Evolutionary conservation across 495 filamentous ascomycete species (phyloP).

Genomic region (Hypoxylon trugodes): DNA sequence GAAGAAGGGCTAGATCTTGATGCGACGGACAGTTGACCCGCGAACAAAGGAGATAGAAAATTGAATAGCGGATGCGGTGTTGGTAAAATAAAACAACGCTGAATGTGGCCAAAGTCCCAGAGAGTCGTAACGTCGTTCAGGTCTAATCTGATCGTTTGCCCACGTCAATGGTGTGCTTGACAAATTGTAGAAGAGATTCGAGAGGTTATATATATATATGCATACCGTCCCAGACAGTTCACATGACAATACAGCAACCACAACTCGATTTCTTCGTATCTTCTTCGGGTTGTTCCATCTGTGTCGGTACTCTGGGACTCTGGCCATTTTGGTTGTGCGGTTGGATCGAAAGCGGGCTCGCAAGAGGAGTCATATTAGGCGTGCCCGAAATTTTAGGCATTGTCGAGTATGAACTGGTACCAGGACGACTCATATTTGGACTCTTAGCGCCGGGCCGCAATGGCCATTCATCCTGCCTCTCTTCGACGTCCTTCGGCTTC

Average conservation of each 20-base stretch:
- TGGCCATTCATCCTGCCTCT: slow-evolving; percentile 55
- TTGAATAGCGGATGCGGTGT: slow-evolving; percentile 28
- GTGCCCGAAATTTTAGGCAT: slow-evolving; percentile 64
- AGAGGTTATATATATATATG: slow-evolving; percentile 12
- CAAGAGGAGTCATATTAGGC: slow-evolving; percentile 49
- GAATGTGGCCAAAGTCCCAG: slow-evolving; percentile 22
- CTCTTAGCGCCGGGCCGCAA: slow-evolving; percentile 54
- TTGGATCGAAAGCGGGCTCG: slow-evolving; percentile 47
- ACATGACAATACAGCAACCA: slow-evolving; percentile 66
- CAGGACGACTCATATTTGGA: slow-evolving; percentile 51
- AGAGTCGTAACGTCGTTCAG: slow-evolving; percentile 39
- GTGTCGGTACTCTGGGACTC: slow-evolving; percentile 46
- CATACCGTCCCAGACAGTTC: slow-evolving; percentile 32
- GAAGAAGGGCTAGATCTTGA: slow-evolving; percentile 7
- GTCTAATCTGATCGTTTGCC: slow-evolving; percentile 36
- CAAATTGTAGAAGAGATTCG: slow-evolving; percentile 16
- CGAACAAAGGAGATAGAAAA: slow-evolving; percentile 39
- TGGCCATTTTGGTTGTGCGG: slow-evolving; percentile 35
- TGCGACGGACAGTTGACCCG: slow-evolving; percentile 19
- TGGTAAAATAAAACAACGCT: slow-evolving; percentile 34
- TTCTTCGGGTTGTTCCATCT: slow-evolving; percentile 45
- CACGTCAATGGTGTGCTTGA: slow-evolving; percentile 15
- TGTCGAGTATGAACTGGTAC: slow-evolving; percentile 62
- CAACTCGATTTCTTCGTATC: slow-evolving; percentile 55
- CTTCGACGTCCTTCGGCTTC: slow-evolving; percentile 47